Conservation (phyloP, 495 filamentous ascomycete genomes). For the Glutinoglossum americanum region DNA sequence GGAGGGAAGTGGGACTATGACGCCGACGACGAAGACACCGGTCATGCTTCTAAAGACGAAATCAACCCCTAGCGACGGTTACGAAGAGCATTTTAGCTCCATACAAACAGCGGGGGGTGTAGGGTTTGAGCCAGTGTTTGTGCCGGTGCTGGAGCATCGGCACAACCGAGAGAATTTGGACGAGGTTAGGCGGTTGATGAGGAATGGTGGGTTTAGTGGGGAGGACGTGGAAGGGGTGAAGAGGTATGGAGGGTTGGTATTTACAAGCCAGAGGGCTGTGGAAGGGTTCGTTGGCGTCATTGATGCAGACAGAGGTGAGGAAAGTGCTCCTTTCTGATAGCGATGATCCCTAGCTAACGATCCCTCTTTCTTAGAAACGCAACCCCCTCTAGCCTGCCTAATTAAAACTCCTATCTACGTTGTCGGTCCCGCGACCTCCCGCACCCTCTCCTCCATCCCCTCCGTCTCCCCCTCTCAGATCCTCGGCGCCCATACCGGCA, state of each 20-base stretch:
- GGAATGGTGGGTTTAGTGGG: slow-evolving; percentile 9
- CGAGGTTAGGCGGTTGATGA: slow-evolving; percentile 22
- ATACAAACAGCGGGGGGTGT: slow-evolving; percentile 10
- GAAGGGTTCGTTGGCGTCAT: slow-evolving; percentile 61
- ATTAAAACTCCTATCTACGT: slow-evolving; percentile 45
- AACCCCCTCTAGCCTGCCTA: neutral
- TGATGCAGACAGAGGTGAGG: slow-evolving; percentile 9
- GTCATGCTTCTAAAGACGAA: slow-evolving; percentile 74
- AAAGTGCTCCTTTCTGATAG: too few species aligned
- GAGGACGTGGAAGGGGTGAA: neutral
- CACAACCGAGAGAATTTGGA: slow-evolving; percentile 27
- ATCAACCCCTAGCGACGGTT: slow-evolving; percentile 56
- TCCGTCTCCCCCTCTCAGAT: slow-evolving; percentile 26
- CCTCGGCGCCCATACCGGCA: slow-evolving; percentile 54
- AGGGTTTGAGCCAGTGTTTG: slow-evolving; percentile 40
- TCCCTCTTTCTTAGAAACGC: neutral
- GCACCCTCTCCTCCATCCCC: slow-evolving; percentile 36
- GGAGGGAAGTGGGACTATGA: too few species aligned
- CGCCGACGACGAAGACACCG: slow-evolving; percentile 25
- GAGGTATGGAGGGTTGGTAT: slow-evolving; percentile 65
- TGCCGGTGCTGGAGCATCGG: slow-evolving; percentile 67
- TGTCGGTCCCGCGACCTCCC: slow-evolving; percentile 78
- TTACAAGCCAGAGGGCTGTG: slow-evolving; percentile 86
- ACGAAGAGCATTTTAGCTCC: slow-evolving; percentile 44
- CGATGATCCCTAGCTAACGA: neutral